Base-by-base conservation (phyloP, 805 yeast species). In the Metschnikowia noctiluminum region DNA sequence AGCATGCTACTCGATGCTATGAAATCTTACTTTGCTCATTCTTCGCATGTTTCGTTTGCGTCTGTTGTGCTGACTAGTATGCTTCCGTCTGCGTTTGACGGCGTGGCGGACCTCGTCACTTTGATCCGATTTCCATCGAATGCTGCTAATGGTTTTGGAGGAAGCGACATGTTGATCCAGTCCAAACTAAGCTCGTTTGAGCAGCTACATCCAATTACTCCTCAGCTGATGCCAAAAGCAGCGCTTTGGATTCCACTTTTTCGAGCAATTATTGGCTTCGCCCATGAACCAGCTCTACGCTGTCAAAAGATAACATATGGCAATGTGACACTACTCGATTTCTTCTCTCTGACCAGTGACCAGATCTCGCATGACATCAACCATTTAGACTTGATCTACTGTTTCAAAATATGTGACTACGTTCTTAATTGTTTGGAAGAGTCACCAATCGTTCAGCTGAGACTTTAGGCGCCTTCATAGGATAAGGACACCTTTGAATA, bases 211-310 rank as follows among this genome's bases (percentile, higher is more conserved):
- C 28, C 40, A 15, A n/a, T 13, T 2, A 2, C 16, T 8, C 14
- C 1, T 10, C 12, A 32, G 12, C 21, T 7, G 11, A 4, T 2
- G 2, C 51, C 54, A 28, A 16, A 35, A 26, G 16, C 49, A 10
- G 38, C 48, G 16, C 45, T 61, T 15, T 61, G 64, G 64, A 42
- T 61, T 14, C 64, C 64, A 2, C 42, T 30, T 36, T 47, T 59
- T 39, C 42, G 42, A 35, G 55, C 57, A 6, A 21, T 37, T 6
- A 40, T 51, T 6, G 53, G 48, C 13, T n/a, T 43, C 12, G 36
- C 39, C 13, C 35, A 31, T 31, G 50, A 41, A 14, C 42, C 52
- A 9, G 27, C 34, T 9, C 15, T 47, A 11, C 40, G 14, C 8
- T 30, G 34, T n/a, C 35, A 28, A 1, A n/a, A 10, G 28, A 15